Conservation (phyloP, 2,329 filamentous ascomycete genomes). For the Penicillium sp. region DNA sequence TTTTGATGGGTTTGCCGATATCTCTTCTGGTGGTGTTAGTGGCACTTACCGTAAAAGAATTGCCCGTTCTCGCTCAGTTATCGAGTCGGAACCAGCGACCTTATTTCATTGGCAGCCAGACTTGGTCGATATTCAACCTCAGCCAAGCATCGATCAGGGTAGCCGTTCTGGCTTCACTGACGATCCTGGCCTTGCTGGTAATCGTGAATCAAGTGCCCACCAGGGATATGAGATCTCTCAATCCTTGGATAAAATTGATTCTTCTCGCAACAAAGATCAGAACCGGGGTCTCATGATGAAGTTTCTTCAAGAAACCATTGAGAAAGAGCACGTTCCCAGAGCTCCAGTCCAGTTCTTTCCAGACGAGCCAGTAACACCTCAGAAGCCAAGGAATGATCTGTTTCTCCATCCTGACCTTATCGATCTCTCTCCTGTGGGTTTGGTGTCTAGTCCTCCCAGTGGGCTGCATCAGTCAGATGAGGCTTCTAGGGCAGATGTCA, state of each 20-base stretch:
- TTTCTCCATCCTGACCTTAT: slow-evolving; percentile 3
- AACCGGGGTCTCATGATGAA: not conserved
- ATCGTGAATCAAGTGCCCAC: not conserved
- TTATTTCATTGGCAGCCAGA: not conserved
- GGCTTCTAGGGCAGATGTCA: not conserved
- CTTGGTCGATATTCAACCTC: not conserved
- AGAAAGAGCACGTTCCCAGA: not conserved
- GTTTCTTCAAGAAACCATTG: not conserved
- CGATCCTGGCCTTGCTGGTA: not conserved
- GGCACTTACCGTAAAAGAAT: not conserved
- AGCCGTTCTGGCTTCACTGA: not conserved
- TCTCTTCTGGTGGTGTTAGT: no score
- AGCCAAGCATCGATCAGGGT: not conserved
- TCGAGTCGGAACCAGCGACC: not conserved
- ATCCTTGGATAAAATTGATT: not conserved
- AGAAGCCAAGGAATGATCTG: not conserved
- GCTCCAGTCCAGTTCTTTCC: not conserved
- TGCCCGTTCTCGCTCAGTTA: not conserved
- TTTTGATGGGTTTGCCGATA: not conserved
- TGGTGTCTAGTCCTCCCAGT: not conserved
- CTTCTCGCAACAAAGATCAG: not conserved
- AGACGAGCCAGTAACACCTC: not conserved
- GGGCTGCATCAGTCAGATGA: not conserved
- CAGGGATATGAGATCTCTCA: not conserved
- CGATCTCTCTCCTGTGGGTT: slow-evolving; percentile 1